A percentile compares a stretch with the other conserved stretches of the same genome.
Evolutionary conservation across 768 basidiomycete genomes (phyloP).

Genomic region (Floccularia luteovirens): DNA sequence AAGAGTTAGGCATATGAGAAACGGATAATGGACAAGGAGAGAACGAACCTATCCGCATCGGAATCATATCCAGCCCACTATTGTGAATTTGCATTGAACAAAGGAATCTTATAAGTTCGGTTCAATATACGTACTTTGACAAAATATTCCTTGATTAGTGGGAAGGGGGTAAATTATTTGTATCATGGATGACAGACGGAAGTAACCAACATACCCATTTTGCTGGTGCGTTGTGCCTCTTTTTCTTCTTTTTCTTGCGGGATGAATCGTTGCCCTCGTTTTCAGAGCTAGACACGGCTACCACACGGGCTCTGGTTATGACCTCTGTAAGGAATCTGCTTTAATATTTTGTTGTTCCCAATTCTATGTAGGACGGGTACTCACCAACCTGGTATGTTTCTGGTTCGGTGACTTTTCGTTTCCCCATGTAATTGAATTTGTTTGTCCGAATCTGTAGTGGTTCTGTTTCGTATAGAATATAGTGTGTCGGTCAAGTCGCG

Average conservation of each 20-base stretch:
- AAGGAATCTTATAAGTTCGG: too few species aligned
- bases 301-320: constrained; percentile 50
- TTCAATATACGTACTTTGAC: constrained; percentile 62
- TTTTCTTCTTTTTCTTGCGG: constrained; percentile 12
- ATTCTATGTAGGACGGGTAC: constrained; percentile 6
- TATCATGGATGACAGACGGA: constrained; percentile 1
- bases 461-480: too few species aligned
- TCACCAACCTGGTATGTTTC: constrained; percentile 44
- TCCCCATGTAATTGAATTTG: too few species aligned
- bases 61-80: constrained; percentile 66
- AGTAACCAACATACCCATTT: constrained; percentile 41
- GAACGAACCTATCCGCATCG: constrained; percentile 42
- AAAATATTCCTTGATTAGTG: constrained; percentile 45
- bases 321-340: constrained; percentile 36
- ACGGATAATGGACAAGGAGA: constrained; percentile 4
- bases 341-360: background rate
- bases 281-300: constrained; percentile 9
- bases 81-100: background rate
- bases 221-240: constrained; percentile 17
- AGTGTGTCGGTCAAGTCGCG: too few species aligned
- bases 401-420: too few species aligned
- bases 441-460: too few species aligned
- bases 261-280: constrained; percentile 7
- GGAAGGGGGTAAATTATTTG: constrained; percentile 1
- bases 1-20: constrained; percentile 2